Evolutionary conservation across 805 yeast genomes (phyloP).

Genomic region (Jamesozyma hellenica): DNA sequence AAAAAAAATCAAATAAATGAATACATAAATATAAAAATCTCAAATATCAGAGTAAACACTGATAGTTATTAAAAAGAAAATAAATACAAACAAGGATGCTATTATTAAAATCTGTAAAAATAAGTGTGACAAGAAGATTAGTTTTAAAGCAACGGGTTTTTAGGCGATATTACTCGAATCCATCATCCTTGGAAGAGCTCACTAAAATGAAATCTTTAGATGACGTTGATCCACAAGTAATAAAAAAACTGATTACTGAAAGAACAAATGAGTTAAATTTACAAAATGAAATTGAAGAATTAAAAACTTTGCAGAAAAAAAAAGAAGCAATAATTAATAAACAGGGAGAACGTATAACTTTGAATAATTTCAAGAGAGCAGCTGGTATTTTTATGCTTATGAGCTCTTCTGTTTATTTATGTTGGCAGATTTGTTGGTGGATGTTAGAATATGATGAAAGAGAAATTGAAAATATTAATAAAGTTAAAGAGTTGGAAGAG

Average conservation of each 20-base stretch:
- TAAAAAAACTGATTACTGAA: conserved; percentile 23
- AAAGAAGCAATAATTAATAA: conserved; percentile 11
- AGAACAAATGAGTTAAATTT: conserved; percentile 23
- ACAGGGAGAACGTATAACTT: conserved; percentile 4
- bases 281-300: conserved; percentile 21
- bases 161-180: too few species aligned
- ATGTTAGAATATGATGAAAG: conserved; percentile 20
- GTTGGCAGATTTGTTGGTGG: conserved; percentile 25
- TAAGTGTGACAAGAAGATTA: too few species aligned
- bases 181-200: conserved; percentile 21
- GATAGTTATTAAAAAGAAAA: too few species aligned
- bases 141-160: too few species aligned
- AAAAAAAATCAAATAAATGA: too few species aligned
- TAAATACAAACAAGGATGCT: too few species aligned
- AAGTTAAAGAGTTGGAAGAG: conserved; percentile 14
- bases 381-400: conserved; percentile 25
- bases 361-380: conserved; percentile 22
- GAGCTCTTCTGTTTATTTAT: conserved; percentile 25
- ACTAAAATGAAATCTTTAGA: conserved; percentile 24
- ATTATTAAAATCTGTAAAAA: too few species aligned
- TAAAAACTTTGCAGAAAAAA: conserved; percentile 13
- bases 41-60: too few species aligned
- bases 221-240: conserved; percentile 26
- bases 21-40: too few species aligned
- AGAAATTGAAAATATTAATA: conserved; percentile 14